Percentiles rank a stretch among this genome's conserved stretches.
phyloP scores from a whole-genome alignment of 2,329 filamentous ascomycete genomes.

The Aspergillus intermedius region DNA sequence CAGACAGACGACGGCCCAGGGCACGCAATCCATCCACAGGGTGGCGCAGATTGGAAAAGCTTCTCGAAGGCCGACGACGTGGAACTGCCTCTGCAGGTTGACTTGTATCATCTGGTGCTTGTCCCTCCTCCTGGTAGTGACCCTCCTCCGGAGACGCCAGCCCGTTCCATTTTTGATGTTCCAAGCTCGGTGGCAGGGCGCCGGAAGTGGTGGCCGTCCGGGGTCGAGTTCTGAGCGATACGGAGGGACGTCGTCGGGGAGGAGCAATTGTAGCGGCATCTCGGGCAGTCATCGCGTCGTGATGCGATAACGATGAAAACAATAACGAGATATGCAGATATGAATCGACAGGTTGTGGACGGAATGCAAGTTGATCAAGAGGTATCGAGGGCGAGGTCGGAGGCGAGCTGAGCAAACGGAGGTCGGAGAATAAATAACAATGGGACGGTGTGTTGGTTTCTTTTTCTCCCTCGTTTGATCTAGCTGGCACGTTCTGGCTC shows the following conservation, averaged over 20 bases:
- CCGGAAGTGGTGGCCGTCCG: slow-evolving; percentile 27
- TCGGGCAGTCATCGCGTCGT: slow-evolving; percentile 24
- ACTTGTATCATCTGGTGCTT: slow-evolving; percentile 27
- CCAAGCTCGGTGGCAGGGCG: slow-evolving; percentile 13
- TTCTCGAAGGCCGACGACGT: slow-evolving; percentile 33
- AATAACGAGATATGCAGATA: background rate
- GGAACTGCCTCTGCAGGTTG: slow-evolving; percentile 25
- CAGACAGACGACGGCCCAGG: slow-evolving; percentile 35
- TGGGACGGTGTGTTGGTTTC: background rate
- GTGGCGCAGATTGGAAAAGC: slow-evolving; percentile 38
- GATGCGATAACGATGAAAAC: slow-evolving; percentile 2
- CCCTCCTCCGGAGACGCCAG: slow-evolving; percentile 17
- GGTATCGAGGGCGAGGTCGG: background rate
- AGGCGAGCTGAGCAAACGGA: background rate
- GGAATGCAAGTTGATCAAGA: background rate
- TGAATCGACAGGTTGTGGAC: background rate
- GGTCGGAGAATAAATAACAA: background rate
- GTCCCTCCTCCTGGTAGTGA: slow-evolving; percentile 12
- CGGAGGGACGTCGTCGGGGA: slow-evolving; percentile 32
- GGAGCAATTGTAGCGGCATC: slow-evolving; percentile 21
- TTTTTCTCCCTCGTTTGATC: background rate
- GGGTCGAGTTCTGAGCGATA: slow-evolving; percentile 32
- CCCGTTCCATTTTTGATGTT: slow-evolving; percentile 19
- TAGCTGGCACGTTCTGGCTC: background rate
- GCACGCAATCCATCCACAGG: slow-evolving; percentile 37